Evolutionary conservation across 768 basidiomycete species (phyloP).

Genomic region (Thelephora ganbajun): DNA sequence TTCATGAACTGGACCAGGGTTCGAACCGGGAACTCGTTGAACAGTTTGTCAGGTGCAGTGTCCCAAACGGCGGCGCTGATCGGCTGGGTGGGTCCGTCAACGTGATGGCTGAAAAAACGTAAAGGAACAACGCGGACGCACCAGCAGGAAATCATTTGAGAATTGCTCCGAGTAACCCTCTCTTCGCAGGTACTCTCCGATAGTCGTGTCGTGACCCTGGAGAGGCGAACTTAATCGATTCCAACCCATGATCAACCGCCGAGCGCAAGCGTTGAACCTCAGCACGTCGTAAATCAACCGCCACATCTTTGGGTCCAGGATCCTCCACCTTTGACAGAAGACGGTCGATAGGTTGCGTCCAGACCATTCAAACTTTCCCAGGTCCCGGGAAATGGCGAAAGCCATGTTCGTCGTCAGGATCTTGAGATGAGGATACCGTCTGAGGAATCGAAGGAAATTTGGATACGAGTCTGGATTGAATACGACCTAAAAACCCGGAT

Average conservation of each 20-base stretch:
- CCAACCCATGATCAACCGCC: slow-evolving; percentile 24
- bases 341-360: slow-evolving; percentile 46
- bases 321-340: slow-evolving; percentile 50
- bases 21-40: slow-evolving; percentile 54
- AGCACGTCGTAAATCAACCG: slow-evolving; percentile 57
- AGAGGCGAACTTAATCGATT: not conserved
- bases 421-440: slow-evolving; percentile 28
- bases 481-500: slow-evolving; percentile 36
- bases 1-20: slow-evolving; percentile 62
- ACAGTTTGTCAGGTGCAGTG: slow-evolving; percentile 56
- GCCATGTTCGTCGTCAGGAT: slow-evolving; percentile 60
- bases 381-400: slow-evolving; percentile 61
- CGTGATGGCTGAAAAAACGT: not conserved
- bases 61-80: slow-evolving; percentile 79
- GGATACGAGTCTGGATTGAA: slow-evolving; percentile 69
- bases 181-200: slow-evolving; percentile 42
- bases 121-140: slow-evolving; percentile 17
- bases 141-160: slow-evolving; percentile 62
- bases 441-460: slow-evolving; percentile 62
- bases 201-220: slow-evolving; percentile 21
- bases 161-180: slow-evolving; percentile 58
- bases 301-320: slow-evolving; percentile 57
- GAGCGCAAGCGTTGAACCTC: slow-evolving; percentile 59
- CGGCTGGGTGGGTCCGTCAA: slow-evolving; percentile 22
- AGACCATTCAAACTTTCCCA: slow-evolving; percentile 65